These are phyloP conservation scores for Diaporthe australafricana DNA, from an alignment of 2,329 filamentous ascomycete species.

Conservation along the genomic window DNA sequence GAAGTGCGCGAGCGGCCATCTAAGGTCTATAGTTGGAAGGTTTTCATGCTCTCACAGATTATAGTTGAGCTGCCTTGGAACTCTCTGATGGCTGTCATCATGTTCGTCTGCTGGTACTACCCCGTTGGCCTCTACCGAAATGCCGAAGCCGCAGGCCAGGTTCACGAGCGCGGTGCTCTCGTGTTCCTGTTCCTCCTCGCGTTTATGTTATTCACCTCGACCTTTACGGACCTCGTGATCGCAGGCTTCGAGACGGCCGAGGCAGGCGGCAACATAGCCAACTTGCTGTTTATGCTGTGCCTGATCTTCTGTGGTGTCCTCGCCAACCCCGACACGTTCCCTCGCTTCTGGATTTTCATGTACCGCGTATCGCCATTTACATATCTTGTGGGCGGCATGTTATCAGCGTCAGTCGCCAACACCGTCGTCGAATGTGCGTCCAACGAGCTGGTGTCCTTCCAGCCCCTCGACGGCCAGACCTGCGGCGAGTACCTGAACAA, in stretches of 20 bases:
- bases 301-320: conserved; percentile 76
- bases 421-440: conserved; percentile 68
- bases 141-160: conserved; percentile 61
- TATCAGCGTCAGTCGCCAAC: conserved; percentile 73
- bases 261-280: conserved; percentile 74
- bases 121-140: conserved; percentile 74
- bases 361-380: conserved; percentile 79
- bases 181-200: conserved; percentile 74
- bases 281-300: conserved; percentile 72
- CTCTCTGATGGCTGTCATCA: conserved; percentile 70
- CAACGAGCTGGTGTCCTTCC: conserved; percentile 74
- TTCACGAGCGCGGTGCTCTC: conserved; percentile 69
- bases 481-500: conserved; percentile 66
- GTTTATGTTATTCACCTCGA: conserved; percentile 76
- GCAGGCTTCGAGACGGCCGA: conserved; percentile 75
- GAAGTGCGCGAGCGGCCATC: conserved; percentile 77
- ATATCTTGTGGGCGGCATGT: conserved; percentile 76
- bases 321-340: conserved; percentile 66
- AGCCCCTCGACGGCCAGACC: conserved; percentile 63
- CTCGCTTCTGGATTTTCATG: conserved; percentile 80
- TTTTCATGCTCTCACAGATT: conserved; percentile 75
- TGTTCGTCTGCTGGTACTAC: conserved; percentile 78
- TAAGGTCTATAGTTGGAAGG: conserved; percentile 77
- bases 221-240: conserved; percentile 74
- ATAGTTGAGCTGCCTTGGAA: conserved; percentile 79